Evolutionary conservation across 169 alveolate species (phyloP).

Genomic region (Theileria orientalis): DNA sequence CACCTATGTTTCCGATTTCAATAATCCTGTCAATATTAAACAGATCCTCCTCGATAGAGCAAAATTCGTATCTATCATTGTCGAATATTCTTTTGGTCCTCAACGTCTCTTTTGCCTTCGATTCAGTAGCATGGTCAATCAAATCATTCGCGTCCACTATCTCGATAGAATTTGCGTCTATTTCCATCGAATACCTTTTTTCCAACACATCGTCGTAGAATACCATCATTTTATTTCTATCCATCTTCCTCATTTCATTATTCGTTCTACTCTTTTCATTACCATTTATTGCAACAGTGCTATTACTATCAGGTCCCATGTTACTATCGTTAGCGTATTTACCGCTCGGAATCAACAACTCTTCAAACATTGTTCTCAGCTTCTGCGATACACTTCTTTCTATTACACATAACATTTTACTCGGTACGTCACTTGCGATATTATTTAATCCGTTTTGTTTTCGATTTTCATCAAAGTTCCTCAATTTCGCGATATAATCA

Average conservation of each 20-base stretch:
- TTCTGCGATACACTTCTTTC: not conserved
- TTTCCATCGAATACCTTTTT: constrained; percentile 4
- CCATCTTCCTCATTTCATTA: not conserved
- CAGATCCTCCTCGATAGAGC: constrained; percentile 47
- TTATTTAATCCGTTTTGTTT: not conserved
- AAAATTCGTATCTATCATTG: constrained; percentile 28
- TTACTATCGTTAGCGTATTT: not conserved
- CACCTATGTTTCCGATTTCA: constrained; percentile 3
- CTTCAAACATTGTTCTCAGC: not conserved
- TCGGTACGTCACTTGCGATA: too few relatives aligned
- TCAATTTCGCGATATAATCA: too few relatives aligned
- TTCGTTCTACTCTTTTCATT: not conserved
- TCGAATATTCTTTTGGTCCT: not conserved
- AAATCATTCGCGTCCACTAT: not conserved
- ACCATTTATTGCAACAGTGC: not conserved
- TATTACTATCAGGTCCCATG: not conserved
- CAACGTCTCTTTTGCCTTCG: too few relatives aligned
- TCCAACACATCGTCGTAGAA: constrained; percentile 42
- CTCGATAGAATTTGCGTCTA: constrained; percentile 17
- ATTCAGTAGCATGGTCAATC: not conserved
- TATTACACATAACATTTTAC: not conserved
- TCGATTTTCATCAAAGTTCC: too few relatives aligned
- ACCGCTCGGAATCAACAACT: not conserved
- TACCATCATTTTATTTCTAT: constrained; percentile 42
- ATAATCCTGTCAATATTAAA: constrained; percentile 31